Conservation (phyloP, 2,329 filamentous ascomycete genomes). For the Ceratocystis colombiana region DNA sequence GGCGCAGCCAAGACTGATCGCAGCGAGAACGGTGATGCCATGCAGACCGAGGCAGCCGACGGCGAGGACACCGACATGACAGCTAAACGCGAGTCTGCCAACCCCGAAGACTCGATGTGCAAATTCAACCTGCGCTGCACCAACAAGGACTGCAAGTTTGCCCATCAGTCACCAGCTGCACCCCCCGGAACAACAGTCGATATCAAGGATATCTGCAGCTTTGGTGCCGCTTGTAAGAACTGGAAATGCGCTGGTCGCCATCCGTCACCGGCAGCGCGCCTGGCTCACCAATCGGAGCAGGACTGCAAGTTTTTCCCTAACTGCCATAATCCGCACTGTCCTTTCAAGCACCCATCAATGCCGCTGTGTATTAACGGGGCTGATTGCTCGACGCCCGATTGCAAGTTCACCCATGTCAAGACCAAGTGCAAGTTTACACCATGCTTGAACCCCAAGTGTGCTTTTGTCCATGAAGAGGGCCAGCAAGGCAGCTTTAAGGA, state of each 20-base stretch:
- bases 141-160: constrained; percentile 82
- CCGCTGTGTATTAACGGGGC: constrained; percentile 84
- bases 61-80: constrained; percentile 56
- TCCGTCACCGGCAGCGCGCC: constrained; percentile 75
- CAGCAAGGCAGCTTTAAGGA: constrained; percentile 77
- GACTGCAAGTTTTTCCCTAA: constrained; percentile 89
- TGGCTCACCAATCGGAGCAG: constrained; percentile 68
- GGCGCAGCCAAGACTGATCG: constrained; percentile 23
- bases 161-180: constrained; percentile 86
- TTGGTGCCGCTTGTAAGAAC: constrained; percentile 90
- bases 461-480: constrained; percentile 83
- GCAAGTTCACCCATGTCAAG: constrained; percentile 81
- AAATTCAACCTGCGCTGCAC: constrained; percentile 83
- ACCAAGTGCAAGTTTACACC: constrained; percentile 84
- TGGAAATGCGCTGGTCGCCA: constrained; percentile 85
- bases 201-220: constrained; percentile 68
- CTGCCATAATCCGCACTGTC: constrained; percentile 77
- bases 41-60: constrained; percentile 31
- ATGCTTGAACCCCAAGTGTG: constrained; percentile 78
- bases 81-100: constrained; percentile 44
- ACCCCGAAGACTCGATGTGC: constrained; percentile 62
- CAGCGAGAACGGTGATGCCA: constrained; percentile 32
- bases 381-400: constrained; percentile 69
- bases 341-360: constrained; percentile 80
- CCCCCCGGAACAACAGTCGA: constrained; percentile 69